phyloP scores from a whole-genome alignment of 2,329 filamentous ascomycete genomes.

The Cladobotryum mycophilum region DNA sequence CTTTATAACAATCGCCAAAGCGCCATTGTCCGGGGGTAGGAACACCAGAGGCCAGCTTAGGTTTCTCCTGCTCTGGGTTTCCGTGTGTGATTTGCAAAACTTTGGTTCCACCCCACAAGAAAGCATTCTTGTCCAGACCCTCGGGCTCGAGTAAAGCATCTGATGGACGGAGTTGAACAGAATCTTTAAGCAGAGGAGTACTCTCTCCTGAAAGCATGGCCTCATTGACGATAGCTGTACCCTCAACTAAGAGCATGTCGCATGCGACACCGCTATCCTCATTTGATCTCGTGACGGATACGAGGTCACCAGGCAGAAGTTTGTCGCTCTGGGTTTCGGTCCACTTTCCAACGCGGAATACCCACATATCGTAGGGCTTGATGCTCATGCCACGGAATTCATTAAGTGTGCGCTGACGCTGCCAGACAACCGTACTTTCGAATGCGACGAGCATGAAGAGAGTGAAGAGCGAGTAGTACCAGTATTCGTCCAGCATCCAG shows the following conservation, averaged over 20 bases:
- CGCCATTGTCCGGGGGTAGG: constrained; percentile 84
- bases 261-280: constrained; percentile 96
- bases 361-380: constrained; percentile 94
- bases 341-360: constrained; percentile 84
- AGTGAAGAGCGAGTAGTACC: constrained; percentile 99
- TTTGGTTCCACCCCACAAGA: constrained; percentile 96
- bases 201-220: constrained; percentile 99
- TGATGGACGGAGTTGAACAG: constrained; percentile 78
- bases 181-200: constrained; percentile 94
- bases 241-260: constrained; percentile 92
- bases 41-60: constrained; percentile 68
- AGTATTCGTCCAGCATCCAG: constrained; percentile 99
- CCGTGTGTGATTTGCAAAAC: constrained; percentile 92
- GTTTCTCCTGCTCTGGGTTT: constrained; percentile 66
- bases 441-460: constrained; percentile 97
- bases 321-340: constrained; percentile 82
- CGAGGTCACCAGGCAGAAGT: constrained; percentile 86
- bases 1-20: constrained; percentile 89
- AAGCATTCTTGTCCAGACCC: constrained; percentile 91
- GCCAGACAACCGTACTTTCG: constrained; percentile 98
- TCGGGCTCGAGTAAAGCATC: constrained; percentile 80
- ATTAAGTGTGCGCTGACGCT: constrained; percentile 87
- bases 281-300: constrained; percentile 87
- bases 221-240: constrained; percentile 95
- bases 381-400: constrained; percentile 99